Evolutionary conservation across 164 flowering plant species (phyloP).

Genomic region (Sextonia rubra): DNA sequence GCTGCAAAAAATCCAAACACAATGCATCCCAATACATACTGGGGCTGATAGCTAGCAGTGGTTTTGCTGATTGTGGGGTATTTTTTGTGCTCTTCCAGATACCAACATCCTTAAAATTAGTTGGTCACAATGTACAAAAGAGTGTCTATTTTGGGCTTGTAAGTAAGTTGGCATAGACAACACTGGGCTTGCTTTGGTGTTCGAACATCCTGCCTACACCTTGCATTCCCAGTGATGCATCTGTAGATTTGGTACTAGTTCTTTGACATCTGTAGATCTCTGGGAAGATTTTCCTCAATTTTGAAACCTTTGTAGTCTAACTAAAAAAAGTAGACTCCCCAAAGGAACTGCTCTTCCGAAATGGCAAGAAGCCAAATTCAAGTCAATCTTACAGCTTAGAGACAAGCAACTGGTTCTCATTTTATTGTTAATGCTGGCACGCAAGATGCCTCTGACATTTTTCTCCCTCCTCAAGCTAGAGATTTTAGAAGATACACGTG

Average conservation of each 20-base stretch:
- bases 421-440: too few species aligned
- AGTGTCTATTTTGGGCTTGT: background rate
- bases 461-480: background rate
- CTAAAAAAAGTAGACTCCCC: background rate
- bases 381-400: background rate
- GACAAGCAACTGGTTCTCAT: too few species aligned
- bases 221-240: background rate
- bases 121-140: background rate
- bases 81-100: background rate
- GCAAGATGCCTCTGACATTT: too few species aligned
- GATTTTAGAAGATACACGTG: background rate
- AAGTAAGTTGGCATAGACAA: background rate
- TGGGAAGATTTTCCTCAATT: background rate
- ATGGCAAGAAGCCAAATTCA: background rate
- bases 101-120: conserved; percentile 29
- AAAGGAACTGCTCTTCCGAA: background rate
- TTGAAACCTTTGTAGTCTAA: background rate
- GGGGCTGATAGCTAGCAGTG: conserved; percentile 51
- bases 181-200: background rate
- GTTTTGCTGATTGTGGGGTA: conserved; percentile 58
- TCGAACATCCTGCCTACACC: background rate
- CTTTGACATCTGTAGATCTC: background rate
- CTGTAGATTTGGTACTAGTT: background rate
- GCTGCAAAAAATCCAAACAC: conserved; percentile 48
- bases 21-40: conserved; percentile 59